Base-by-base conservation (phyloP, 495 filamentous ascomycete species). In the Copromyces sp. region DNA sequence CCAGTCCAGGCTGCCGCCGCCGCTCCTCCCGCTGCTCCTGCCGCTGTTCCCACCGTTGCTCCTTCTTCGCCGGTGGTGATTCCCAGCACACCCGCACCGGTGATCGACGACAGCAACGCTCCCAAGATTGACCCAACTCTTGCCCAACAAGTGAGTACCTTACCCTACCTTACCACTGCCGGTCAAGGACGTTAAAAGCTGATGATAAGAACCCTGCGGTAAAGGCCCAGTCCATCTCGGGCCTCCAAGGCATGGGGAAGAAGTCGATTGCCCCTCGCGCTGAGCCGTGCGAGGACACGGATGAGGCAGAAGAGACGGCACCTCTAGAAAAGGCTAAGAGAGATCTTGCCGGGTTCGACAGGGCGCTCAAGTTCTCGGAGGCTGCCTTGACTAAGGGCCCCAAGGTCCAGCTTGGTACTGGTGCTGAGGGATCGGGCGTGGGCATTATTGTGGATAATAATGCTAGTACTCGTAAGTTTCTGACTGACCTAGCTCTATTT, bases 221-320 rank as follows among this genome's bases (percentile, higher is more conserved):
- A 68, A 65, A 75, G 80, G 80, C 82, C 9, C 71, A 81, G 29
- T 82, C 84, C 72, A 82, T 85, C 59, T 75, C 80, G 40, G 74
- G 79, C 44, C 79, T 85, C 42, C 84, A 86, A 74, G 84, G 84
- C 68, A 80, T 86, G 78, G 84, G 84, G 68, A 86, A 86, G 77
- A 82, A 84, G 53, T 65, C 53, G 72, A 85, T 86, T 72, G 81
- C 82, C 69, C 83, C 84, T 20, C 82, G 83, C 32, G 75, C 68
- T 11, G 73, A 53, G 29, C 35, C 45, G 59, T 65, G 24, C 14
- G 41, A 41, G 9, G 69, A 71, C 5, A 16, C 35, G 29, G 47
- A 14, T 40, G 24, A 24, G 24, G 24, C 24, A 24, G 24, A 24
- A 1, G 24, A 24, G 24, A 74, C 2, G 76, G 53, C 5, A 8